A percentile compares a stretch with the other conserved stretches of the same genome.
Conservation (phyloP, 495 filamentous ascomycete species). For the Neurospora sp. region DNA sequence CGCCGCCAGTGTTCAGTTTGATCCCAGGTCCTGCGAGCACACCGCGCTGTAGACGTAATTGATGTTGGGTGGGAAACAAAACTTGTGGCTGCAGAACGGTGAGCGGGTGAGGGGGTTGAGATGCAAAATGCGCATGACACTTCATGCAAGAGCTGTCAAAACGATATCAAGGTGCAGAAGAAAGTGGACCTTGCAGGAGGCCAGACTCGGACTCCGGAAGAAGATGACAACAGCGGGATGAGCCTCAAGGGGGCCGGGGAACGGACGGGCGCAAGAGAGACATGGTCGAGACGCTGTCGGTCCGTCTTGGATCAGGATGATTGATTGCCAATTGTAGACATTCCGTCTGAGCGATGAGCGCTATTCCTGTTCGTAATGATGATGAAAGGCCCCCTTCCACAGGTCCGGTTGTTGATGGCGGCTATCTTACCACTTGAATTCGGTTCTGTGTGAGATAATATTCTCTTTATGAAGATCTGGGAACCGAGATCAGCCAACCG, state of each 20-base stretch:
- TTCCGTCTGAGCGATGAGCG: not conserved
- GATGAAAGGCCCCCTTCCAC: not conserved
- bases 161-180: conserved; percentile 12
- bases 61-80: not conserved
- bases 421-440: not conserved
- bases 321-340: not conserved
- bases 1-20: not conserved
- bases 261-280: conserved; percentile 1
- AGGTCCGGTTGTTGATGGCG: not conserved
- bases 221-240: conserved; percentile 17
- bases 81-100: not conserved
- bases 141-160: conserved; percentile 10
- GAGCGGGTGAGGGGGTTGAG: not conserved
- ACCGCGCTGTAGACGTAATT: not conserved
- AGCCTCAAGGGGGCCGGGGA: conserved; percentile 15
- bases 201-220: conserved; percentile 10
- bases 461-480: not conserved
- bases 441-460: not conserved
- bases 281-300: not conserved
- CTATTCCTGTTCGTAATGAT: not conserved
- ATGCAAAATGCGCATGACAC: not conserved
- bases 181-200: conserved; percentile 6
- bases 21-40: not conserved
- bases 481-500: not conserved
- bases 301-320: not conserved